Percentiles rank a stretch among this genome's conserved stretches.
These are phyloP conservation scores for Suillus brevipes DNA, from an alignment of 768 basidiomycete genomes.

Conservation along the genomic window DNA sequence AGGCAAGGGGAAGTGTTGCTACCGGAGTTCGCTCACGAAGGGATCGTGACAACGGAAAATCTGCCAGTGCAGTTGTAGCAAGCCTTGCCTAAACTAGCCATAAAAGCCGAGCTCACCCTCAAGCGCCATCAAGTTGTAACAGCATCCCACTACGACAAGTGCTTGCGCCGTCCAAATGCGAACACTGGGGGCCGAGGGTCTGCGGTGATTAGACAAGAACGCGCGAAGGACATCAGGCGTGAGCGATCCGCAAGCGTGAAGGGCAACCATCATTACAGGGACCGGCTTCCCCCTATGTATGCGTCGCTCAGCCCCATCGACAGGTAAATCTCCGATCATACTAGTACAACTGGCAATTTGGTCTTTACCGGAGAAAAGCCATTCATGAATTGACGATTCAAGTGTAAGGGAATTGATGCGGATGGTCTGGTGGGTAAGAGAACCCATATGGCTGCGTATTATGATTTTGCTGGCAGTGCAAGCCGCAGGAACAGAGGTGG, in stretches of 20 bases:
- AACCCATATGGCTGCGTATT: slow-evolving; percentile 22
- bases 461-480: not conserved
- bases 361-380: slow-evolving; percentile 39
- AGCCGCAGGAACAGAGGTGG: slow-evolving; percentile 1
- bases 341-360: not conserved
- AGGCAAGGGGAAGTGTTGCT: slow-evolving; percentile 36
- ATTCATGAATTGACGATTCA: slow-evolving; percentile 46
- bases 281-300: slow-evolving; percentile 9
- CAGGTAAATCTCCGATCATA: not conserved
- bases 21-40: slow-evolving; percentile 20
- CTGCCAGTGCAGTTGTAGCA: slow-evolving; percentile 29
- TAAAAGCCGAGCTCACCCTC: slow-evolving; percentile 36
- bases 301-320: not conserved
- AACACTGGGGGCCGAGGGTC: slow-evolving; percentile 8
- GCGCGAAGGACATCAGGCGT: slow-evolving; percentile 66
- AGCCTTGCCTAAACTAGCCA: slow-evolving; percentile 6
- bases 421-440: slow-evolving; percentile 57
- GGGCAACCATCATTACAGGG: slow-evolving; percentile 63
- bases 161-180: slow-evolving; percentile 51
- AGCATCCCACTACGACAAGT: slow-evolving; percentile 71
- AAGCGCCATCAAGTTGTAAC: slow-evolving; percentile 69
- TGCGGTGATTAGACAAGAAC: slow-evolving; percentile 36
- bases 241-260: slow-evolving; percentile 78
- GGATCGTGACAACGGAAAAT: slow-evolving; percentile 53
- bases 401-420: slow-evolving; percentile 54